Base-by-base conservation (phyloP, 305 asterid genomes). In the Ilex paraguariensis region DNA sequence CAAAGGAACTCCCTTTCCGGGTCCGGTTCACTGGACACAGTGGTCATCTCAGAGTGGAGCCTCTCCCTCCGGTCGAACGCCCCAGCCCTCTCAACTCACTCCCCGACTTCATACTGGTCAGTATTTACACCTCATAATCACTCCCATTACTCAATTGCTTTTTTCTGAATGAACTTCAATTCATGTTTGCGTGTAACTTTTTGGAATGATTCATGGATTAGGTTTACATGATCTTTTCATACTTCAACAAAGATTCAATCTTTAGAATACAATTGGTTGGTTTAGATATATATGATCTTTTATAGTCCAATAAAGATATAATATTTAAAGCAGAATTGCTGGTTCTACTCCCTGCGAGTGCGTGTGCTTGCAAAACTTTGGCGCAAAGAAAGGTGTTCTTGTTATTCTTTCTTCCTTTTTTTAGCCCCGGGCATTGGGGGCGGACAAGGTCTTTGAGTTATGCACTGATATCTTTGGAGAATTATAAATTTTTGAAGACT, bases 21-120 rank as follows among this genome's bases (percentile, higher is more conserved):
- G 84, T 93, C 67, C 92, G 90, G 62, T 93, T 93, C 76, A 84
- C 95, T 13, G 98, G 98, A 44, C 87, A 90, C 75, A 78, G 91
- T 59, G 98, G 97, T 62, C 98, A 93, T 59, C 88, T 90, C 64
- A 69, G 73, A 14, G 64, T 93, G 65, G 96, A 93, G 68, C 96
- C 96, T 63, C 85, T 87, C 31, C 87, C 96, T 5, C 97, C 98
- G 4, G 94, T 85, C 59, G 75, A 87, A 60, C 83, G 87, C 64
- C 83, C 70, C 60, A 69, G 28, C 58, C 85, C 84, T 61, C 82
- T 84, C 67, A 79, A 73, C 68, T 74, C 79, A 13, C 84, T 87
- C 39, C 98, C 98, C 28, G 95, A 91, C 64, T 93, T 90, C 79
- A 71, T 85, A 30, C 87, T 88, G 63, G 98, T 92, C 17, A 80